Conservation (phyloP, 257 asterid genomes). For the Euphrasia confusa region DNA sequence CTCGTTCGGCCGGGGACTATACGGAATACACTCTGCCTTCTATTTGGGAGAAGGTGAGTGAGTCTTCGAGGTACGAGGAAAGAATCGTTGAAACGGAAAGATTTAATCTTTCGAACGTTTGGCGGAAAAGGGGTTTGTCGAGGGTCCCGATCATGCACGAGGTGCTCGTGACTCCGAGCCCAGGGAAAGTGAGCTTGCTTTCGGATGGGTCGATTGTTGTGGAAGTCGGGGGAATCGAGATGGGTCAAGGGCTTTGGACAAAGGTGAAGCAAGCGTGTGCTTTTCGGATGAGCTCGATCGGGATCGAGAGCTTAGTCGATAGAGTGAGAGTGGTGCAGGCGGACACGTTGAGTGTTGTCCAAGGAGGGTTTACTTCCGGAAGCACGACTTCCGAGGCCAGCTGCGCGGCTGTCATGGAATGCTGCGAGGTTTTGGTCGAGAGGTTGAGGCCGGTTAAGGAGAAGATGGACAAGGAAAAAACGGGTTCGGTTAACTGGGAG, state of each 20-base stretch:
- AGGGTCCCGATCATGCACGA: conserved; percentile 45
- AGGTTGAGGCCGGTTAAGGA: conserved; percentile 42
- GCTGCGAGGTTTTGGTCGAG: conserved; percentile 58
- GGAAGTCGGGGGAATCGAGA: conserved; percentile 70
- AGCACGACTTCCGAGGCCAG: conserved; percentile 74
- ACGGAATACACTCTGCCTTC: conserved; percentile 50
- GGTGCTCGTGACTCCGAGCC: conserved; percentile 30
- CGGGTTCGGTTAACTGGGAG: conserved; percentile 49
- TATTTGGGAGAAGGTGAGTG: conserved; percentile 52
- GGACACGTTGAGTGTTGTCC: conserved; percentile 58
- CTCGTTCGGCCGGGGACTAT: conserved; percentile 32
- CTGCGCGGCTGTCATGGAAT: conserved; percentile 56
- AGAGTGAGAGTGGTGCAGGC: conserved; percentile 55
- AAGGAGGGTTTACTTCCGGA: conserved; percentile 59
- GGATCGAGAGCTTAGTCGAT: conserved; percentile 39
- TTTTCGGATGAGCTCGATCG: conserved; percentile 44
- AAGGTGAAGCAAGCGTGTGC: conserved; percentile 68
- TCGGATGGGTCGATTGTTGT: conserved; percentile 57
- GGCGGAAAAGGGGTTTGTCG: conserved; percentile 65
- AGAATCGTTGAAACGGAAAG: conserved; percentile 29
- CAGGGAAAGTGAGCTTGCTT: conserved; percentile 63
- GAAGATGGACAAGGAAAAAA: conserved; percentile 41
- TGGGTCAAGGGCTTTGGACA: conserved; percentile 81
- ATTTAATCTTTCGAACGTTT: conserved; percentile 37
- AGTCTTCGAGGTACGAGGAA: conserved; percentile 37